These are phyloP conservation scores for Mucor irregularis DNA, from an alignment of 371 early-diverging fungal genomes.

Conservation along the genomic window DNA sequence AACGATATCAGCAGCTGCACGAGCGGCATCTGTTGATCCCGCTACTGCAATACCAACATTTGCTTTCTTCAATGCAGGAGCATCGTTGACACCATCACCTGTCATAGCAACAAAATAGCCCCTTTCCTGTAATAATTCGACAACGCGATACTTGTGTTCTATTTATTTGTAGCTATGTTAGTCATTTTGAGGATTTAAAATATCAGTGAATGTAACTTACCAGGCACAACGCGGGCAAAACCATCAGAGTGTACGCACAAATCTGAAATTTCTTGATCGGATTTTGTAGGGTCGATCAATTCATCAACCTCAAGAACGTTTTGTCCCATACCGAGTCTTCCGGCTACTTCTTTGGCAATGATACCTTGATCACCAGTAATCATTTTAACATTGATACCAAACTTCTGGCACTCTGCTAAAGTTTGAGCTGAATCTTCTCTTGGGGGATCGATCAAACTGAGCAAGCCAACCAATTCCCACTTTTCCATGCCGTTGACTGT, in stretches of 20 bases:
- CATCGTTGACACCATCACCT: constrained; percentile 92
- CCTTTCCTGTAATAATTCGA: constrained; percentile 52
- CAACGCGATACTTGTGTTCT: constrained; percentile 67
- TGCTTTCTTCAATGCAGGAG: constrained; percentile 73
- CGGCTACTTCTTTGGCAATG: constrained; percentile 81
- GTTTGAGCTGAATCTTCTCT: constrained; percentile 72
- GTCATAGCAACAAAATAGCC: constrained; percentile 67
- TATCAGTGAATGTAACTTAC: constrained; percentile 20
- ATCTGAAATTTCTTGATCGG: constrained; percentile 73
- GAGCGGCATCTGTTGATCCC: constrained; percentile 91
- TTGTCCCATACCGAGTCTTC: constrained; percentile 62
- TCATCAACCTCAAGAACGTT: constrained; percentile 65
- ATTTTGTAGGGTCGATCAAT: constrained; percentile 57
- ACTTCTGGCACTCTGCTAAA: constrained; percentile 73
- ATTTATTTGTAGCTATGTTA: not conserved
- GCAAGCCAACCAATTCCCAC: constrained; percentile 61
- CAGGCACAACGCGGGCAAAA: constrained; percentile 82
- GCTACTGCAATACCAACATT: constrained; percentile 73
- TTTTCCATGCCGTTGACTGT: constrained; percentile 52
- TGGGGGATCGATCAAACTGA: constrained; percentile 85
- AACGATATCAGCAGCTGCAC: constrained; percentile 93
- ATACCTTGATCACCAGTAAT: constrained; percentile 90
- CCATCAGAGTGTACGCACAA: constrained; percentile 72
- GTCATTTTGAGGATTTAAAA: not conserved
- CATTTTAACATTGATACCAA: constrained; percentile 90